A percentile compares a stretch with the other conserved stretches of the same genome.
phyloP scores from a whole-genome alignment of 2,329 filamentous ascomycete genomes.

The Diatrype stigma region DNA sequence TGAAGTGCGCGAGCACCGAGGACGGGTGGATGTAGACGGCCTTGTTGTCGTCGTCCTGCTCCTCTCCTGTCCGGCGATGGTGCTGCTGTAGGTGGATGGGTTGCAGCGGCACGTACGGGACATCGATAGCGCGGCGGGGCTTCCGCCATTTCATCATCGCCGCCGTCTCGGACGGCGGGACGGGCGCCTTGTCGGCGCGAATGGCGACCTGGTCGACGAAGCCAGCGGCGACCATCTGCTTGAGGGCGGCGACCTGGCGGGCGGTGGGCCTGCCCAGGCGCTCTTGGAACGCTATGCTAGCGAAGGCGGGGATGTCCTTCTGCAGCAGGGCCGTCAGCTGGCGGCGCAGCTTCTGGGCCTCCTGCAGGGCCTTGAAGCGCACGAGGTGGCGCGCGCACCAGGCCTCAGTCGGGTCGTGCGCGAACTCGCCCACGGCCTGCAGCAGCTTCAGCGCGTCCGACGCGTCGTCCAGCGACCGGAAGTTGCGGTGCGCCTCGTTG shows the following conservation, averaged over 20 bases:
- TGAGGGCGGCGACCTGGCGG: conserved; percentile 73
- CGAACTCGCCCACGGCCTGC: conserved; percentile 83
- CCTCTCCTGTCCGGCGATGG: conserved; percentile 25
- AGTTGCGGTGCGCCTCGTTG: conserved; percentile 71
- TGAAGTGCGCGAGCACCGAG: conserved; percentile 70
- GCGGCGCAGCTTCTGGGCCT: conserved; percentile 75
- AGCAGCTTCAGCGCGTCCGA: conserved; percentile 89
- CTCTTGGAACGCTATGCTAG: conserved; percentile 51
- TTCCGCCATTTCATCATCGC: conserved; percentile 58
- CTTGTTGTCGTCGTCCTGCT: conserved; percentile 47
- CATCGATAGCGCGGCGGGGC: conserved; percentile 81
- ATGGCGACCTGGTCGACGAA: conserved; percentile 95
- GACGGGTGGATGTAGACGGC: conserved; percentile 86
- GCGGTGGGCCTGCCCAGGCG: conserved; percentile 56
- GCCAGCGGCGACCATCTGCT: conserved; percentile 86
- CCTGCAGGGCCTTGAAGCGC: conserved; percentile 79
- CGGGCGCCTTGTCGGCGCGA: conserved; percentile 78
- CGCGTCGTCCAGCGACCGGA: conserved; percentile 75
- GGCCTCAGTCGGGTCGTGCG: conserved; percentile 63
- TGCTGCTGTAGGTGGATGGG: conserved; percentile 53
- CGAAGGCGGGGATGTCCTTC: conserved; percentile 65
- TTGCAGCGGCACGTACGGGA: conserved; percentile 84
- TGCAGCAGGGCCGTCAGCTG: conserved; percentile 81
- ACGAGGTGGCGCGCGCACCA: conserved; percentile 86
- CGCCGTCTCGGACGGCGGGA: conserved; percentile 68